Evolutionary conservation across 2,329 filamentous ascomycete species (phyloP), one percentile per base, ranked within the genome.

Genomic region (Alternaria sp.): DNA sequence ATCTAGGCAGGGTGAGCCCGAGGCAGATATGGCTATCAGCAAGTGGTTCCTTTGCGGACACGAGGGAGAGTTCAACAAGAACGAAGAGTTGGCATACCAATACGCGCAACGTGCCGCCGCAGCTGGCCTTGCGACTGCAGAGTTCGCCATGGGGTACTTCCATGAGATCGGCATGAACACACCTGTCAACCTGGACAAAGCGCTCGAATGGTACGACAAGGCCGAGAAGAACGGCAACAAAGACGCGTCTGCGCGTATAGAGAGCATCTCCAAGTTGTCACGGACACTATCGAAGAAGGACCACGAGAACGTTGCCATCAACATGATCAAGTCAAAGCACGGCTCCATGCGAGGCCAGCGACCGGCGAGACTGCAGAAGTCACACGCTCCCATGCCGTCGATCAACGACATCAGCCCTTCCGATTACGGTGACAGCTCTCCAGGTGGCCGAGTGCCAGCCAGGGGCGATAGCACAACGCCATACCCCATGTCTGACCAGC

Each of bases 41-140:
- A 96, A 97, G 80, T 99, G 96, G 96, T 99, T 98, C 77, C 85
- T 99, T 26, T 98, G 97, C 74, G 96, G 96, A 3, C 94, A 96
- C 68, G 95, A 98, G 70, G 91, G 91, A 21, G 86, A 96, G 7
- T 97, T 99, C 76, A 88, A 92, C 63, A 98, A 98, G 85, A 98
- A 97, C 74, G 96, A 99, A 80, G 91, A 95, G 77, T 83, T 98
- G 52, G 95, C 96, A 7, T 99, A 92, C 81, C 91, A 89, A 55
- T 98, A 97, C 76, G 96, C 96, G 2, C 89, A 95, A 72, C 88
- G 95, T 69, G 96, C 96, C 11, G 95, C 96, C 9, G 85, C 88
- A 54, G 88, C 89, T 43, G 93, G 93, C 59, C 86, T 98, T 52
- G 86, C 93, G 0, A 98, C 94, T 0, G 96, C 94, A 52, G 93